Evolutionary conservation across 352 stramenopile genomes (phyloP), one percentile per base, ranked within the genome.

Genomic region (Phytopythium mirpurense): DNA sequence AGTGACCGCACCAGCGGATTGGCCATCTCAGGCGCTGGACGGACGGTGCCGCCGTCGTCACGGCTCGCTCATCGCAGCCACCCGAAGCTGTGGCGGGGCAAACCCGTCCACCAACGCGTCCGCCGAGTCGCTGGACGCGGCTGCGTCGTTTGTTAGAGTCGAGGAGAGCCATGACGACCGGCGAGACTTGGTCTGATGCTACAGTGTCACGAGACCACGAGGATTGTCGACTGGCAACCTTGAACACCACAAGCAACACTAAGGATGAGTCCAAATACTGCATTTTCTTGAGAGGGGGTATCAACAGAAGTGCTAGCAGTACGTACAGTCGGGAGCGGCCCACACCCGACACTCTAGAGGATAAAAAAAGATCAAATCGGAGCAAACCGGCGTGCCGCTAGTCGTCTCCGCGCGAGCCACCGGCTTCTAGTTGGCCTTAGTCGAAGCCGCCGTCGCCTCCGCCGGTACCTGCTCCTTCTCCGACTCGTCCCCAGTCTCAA

Each of bases 401-500:
- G 8, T 24, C 24, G 24, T 49, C 26, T 5, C 7, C 23, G 26
- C 26, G 24, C 7, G 23, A 29, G 9, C 19, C 12, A 31, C 3
- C 10, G 38, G 31, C 19, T 24, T 54, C 47, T 62, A 45, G 36
- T 60, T 48, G 35, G 41, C 53, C 45, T 62, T 23, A 19, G 50
- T 49, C 38, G 38, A 15, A 4, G 38, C 19, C n/a, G 11, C 21
- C 19, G 36, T 18, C 18, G 40, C 31, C 40, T 45, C 40, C 21
- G 40, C 21, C 21, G 24, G 37, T 10, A 19, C 45, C 29, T 63
- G 45, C 47, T 65, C 70, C 29, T 65, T 73, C 38, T 62, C 55
- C 21, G 48, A 40, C n/a, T 62, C 53, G 21, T 54, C 54, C 43
- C 44, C 34, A 54, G 51, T 40, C 31, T 42, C 50, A n/a, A 48